Evolutionary conservation across 169 alveolate genomes (phyloP).

Genomic region (Cryptosporidium bovis): DNA sequence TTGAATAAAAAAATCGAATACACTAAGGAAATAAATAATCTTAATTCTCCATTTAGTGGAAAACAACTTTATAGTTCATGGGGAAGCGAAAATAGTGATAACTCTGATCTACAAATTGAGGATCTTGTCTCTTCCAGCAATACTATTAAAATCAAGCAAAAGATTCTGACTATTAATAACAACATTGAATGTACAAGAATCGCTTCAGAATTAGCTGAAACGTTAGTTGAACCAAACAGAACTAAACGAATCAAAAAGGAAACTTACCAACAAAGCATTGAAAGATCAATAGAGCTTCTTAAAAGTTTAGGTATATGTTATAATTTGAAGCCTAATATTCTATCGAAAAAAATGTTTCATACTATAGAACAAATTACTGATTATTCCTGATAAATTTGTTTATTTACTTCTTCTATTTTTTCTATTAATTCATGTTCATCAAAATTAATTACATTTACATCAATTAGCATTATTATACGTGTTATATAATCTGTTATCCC

Average conservation of each 20-base stretch:
- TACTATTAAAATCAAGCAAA: neutral
- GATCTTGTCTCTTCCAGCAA: slow-evolving; percentile 23
- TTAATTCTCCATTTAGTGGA: neutral
- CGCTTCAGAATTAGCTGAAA: slow-evolving; percentile 70
- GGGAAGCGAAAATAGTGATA: slow-evolving; percentile 60
- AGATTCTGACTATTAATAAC: neutral
- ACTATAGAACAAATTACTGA: slow-evolving; percentile 43
- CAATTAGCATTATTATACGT: slow-evolving; percentile 12
- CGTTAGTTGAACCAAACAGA: slow-evolving; percentile 51
- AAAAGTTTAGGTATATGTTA: slow-evolving; percentile 38
- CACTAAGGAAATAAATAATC: neutral
- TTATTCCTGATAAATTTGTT: neutral
- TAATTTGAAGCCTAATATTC: slow-evolving; percentile 31
- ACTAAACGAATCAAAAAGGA: slow-evolving; percentile 59
- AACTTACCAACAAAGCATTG: slow-evolving; percentile 66
- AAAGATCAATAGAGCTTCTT: slow-evolving; percentile 46
- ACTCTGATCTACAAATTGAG: slow-evolving; percentile 61
- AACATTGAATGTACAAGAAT: slow-evolving; percentile 51
- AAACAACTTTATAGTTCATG: slow-evolving; percentile 26
- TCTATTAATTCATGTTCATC: slow-evolving; percentile 11
- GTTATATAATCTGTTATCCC: slow-evolving; percentile 55
- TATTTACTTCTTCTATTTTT: neutral
- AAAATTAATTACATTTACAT: neutral
- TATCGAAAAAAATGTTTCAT: slow-evolving; percentile 50
- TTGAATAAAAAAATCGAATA: neutral